Evolutionary conservation across 2,329 filamentous ascomycete species (phyloP).

Genomic region (Penicillium sp.): DNA sequence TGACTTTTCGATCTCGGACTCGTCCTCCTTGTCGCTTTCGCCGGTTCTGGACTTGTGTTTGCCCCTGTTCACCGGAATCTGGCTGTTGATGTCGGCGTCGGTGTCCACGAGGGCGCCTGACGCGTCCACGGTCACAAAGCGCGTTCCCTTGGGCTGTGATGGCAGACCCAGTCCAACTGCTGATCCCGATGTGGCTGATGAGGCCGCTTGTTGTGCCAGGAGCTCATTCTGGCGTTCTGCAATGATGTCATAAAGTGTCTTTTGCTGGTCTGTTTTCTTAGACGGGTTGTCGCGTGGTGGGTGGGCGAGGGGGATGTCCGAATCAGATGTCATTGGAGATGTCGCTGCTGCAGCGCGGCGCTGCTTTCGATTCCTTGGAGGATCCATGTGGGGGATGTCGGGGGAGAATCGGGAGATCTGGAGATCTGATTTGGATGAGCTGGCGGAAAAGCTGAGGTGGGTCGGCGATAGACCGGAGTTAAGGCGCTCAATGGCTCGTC

Average conservation of each 20-base stretch:
- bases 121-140: constrained; percentile 38
- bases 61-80: constrained; percentile 7
- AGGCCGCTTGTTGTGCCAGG: constrained; percentile 10
- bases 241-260: constrained; percentile 46
- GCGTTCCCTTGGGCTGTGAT: constrained; percentile 20
- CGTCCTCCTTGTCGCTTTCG: constrained; percentile 1
- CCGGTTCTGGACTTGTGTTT: constrained; percentile 3
- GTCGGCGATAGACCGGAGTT: constrained; percentile 13
- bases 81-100: constrained; percentile 15
- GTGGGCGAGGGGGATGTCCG: constrained; percentile 18
- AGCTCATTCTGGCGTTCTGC: constrained; percentile 43
- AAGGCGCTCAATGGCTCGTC: constrained; percentile 1
- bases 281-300: constrained; percentile 29
- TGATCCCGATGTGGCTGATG: constrained; percentile 1
- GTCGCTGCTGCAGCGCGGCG: constrained; percentile 36
- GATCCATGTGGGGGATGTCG: constrained; percentile 24
- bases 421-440: constrained; percentile 3
- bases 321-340: constrained; percentile 11
- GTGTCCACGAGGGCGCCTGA: constrained; percentile 22
- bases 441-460: constrained; percentile 9
- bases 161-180: background rate
- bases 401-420: background rate
- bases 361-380: constrained; percentile 41
- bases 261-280: constrained; percentile 28
- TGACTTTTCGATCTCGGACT: constrained; percentile 21